Evolutionary conservation across 306 rosid species (phyloP).

Genomic region (Trichosanthes truncata): DNA sequence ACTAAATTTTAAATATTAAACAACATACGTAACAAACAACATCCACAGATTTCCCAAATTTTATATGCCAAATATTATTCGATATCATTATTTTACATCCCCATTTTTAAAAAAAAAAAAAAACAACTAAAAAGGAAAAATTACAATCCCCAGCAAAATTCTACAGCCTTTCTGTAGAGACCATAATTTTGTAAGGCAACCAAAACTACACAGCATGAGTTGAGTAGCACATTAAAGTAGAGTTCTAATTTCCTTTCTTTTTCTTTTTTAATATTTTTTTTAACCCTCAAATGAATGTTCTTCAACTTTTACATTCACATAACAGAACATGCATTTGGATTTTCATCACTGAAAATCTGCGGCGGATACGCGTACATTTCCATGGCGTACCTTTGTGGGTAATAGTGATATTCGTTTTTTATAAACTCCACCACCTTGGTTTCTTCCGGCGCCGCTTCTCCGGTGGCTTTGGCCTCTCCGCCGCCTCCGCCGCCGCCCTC

Average conservation of each 20-base stretch:
- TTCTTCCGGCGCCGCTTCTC: constrained; percentile 22
- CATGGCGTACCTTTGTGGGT: constrained; percentile 41
- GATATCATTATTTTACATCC: constrained; percentile 8
- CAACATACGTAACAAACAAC: not conserved
- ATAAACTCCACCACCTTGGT: constrained; percentile 38
- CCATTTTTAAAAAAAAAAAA: not conserved
- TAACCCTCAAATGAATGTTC: not conserved
- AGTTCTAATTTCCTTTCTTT: not conserved
- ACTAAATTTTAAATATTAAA: not conserved
- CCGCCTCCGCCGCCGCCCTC: not conserved
- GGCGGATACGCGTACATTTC: constrained; percentile 51
- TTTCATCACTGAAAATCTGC: constrained; percentile 94
- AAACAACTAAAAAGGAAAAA: not conserved
- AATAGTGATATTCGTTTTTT: constrained; percentile 34
- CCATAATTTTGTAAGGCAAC: not conserved
- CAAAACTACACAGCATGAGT: not conserved
- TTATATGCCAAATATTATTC: constrained; percentile 2
- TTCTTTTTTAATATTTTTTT: not conserved
- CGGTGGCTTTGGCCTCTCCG: constrained; percentile 12
- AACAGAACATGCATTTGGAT: constrained; percentile 74
- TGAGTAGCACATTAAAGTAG: too few species aligned
- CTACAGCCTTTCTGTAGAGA: constrained; percentile 5
- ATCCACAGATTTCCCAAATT: not conserved
- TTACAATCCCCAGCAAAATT: constrained; percentile 10
- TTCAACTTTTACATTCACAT: constrained; percentile 16